Evolutionary conservation across 441 rosid species (phyloP).

Genomic region (Corymbia calophylla): DNA sequence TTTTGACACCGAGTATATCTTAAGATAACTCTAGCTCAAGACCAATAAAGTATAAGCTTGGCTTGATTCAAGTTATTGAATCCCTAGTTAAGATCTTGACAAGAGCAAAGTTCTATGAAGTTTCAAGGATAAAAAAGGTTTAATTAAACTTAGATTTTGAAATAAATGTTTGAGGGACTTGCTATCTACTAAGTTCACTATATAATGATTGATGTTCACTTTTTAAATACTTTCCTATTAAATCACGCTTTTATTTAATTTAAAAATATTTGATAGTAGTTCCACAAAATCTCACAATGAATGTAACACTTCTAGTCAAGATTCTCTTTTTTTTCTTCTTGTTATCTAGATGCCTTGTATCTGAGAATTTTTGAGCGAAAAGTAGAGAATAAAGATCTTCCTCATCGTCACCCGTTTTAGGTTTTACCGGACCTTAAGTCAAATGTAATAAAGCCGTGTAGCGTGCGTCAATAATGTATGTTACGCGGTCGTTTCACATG

Average conservation of each 20-base stretch:
- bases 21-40: neutral
- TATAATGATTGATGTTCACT: neutral
- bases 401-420: neutral
- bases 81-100: neutral
- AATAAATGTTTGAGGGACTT: neutral
- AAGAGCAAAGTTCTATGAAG: neutral
- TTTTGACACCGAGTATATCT: neutral
- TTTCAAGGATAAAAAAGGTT: neutral
- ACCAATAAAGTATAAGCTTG: neutral
- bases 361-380: neutral
- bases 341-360: neutral
- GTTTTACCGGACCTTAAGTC: neutral
- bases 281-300: neutral
- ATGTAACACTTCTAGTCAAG: neutral
- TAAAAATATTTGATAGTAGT: too few relatives aligned
- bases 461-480: neutral
- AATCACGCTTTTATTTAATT: fast-evolving
- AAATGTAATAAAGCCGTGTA: neutral
- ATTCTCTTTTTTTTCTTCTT: neutral
- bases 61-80: neutral
- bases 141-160: neutral
- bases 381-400: neutral
- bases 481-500: neutral
- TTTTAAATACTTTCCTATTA: neutral
- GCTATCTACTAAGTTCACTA: neutral